Base-by-base conservation (phyloP, 1,284 basidiomycete genomes). In the Ganoderma lingzhi region DNA sequence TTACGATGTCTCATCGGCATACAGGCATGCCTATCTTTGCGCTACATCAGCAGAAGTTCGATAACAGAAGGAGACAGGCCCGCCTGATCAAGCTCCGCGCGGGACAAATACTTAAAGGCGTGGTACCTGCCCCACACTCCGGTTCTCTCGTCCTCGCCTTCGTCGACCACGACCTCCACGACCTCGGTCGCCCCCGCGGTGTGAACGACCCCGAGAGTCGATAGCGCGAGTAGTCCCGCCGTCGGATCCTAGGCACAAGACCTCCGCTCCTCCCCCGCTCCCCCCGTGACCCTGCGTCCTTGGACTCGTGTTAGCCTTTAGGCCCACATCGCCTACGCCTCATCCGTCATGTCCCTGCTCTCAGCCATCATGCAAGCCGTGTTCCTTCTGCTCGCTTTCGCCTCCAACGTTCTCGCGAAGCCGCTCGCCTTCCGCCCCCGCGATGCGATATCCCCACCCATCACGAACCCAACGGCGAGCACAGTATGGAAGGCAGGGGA, bases 401-500 rank as follows among this genome's bases (percentile, higher is more conserved):
- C 58, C n/a, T 45, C 30, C 2, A 53, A 60, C 6, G 35, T 60
- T 9, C 55, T 67, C 41, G 68, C 66, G 19, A 71, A 42, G n/a
- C 71, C 71, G 15, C 41, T 71, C 17, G 45, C 48, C 28, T 28
- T 65, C 23, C 39, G 37, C 23, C 60, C 44, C n/a, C 71, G 71
- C 51, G 69, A 72, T 51, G 56, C 66, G 6, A 63, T 72, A 2
- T 30, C 66, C 3, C 69, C 69, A 6, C 69, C 71, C 12, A 70
- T 72, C 60, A 70, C 71, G 61, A 60, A 62, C 42, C 69, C 71
- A 0, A 65, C 59, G 1, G 62, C 64, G 45, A 37, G 59, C 37
- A 62, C 71, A 3, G 71, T 72, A 28, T 72, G 71, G 71, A 66
- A 37, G 45, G 53, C 41, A 0, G 71, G 71, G 23, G 67, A 68